Evolutionary conservation across 441 rosid species (phyloP), one percentile per base, ranked within the genome.

Genomic region (Erysimum pusillum): DNA sequence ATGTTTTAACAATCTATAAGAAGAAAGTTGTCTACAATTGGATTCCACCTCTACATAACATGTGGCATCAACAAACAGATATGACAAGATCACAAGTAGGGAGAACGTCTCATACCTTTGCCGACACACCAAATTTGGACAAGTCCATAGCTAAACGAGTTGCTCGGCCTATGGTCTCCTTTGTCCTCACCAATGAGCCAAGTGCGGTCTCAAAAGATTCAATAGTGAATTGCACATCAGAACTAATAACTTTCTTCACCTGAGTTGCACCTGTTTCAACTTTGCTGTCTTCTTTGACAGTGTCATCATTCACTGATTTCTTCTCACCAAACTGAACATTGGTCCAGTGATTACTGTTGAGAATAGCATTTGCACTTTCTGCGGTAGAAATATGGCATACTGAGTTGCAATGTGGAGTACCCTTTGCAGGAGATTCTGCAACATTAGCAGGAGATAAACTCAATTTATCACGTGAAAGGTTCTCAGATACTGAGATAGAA

Each of bases 151-250:
- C 99, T 44, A 88, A 78, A 66, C 94, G 98, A 53, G 97, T 96
- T 68, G 98, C 98, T 79, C 94, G 91, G 75, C 94, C 92, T 71
- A 96, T 96, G 77, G 96, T 90, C 85, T 96, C 99, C 80, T 96
- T 93, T 62, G 97, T 92, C 86, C 99, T 84, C 54, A 97, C 95
- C 76, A 96, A 85, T 39, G 88, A 76, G 71, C 88, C 90, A 63
- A 96, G 89, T 53, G 83, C 74, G 67, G 86, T 84, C 82, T 89
- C 97, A 81, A 93, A 96, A 7, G 97, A 86, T 61, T 89, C 88
- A 74, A 88, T 28, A 49, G 85, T 86, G 68, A 80, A 75, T 20
- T 84, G 88, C 28, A 87, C 86, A 84, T 90, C 98, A 17, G 86
- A 73, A 78, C 63, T 54, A 52, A 59, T 81, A 84, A 73, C 78